These are phyloP conservation scores for Neurospora hispaniola DNA, from an alignment of 495 filamentous ascomycete genomes.

Conservation along the genomic window DNA sequence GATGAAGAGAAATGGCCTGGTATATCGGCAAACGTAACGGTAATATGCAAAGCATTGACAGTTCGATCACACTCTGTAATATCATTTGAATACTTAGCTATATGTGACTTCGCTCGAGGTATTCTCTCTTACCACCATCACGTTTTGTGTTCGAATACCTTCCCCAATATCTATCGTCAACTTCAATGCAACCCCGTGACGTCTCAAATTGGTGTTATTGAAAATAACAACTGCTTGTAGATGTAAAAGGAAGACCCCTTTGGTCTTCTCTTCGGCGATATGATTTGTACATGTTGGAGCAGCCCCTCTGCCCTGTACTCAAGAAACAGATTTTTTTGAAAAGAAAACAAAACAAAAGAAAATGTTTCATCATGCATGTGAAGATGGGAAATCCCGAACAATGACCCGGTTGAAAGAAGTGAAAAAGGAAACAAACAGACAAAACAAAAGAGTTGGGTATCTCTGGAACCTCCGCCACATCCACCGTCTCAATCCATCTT, in stretches of 20 bases:
- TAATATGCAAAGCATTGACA: neutral
- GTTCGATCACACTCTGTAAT: neutral
- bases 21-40: neutral
- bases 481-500: neutral
- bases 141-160: neutral
- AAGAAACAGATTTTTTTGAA: neutral
- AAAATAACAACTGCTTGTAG: neutral
- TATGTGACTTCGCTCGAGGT: neutral
- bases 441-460: conserved; percentile 22
- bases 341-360: neutral
- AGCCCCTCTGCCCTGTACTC: neutral
- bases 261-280: neutral
- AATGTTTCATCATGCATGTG: neutral
- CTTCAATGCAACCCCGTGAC: neutral
- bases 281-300: neutral
- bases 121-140: neutral
- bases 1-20: neutral
- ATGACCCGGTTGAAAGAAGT: neutral
- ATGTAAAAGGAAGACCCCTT: neutral
- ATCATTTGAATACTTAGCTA: neutral
- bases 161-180: neutral
- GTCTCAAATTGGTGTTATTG: neutral
- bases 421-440: conserved; percentile 7
- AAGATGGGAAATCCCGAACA: neutral
- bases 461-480: conserved; percentile 14